A percentile compares a stretch with the other conserved stretches of the same genome.
These are phyloP conservation scores for Nadsonia starkeyi-henricii DNA, from an alignment of 1,139 yeast species.

Conservation along the genomic window DNA sequence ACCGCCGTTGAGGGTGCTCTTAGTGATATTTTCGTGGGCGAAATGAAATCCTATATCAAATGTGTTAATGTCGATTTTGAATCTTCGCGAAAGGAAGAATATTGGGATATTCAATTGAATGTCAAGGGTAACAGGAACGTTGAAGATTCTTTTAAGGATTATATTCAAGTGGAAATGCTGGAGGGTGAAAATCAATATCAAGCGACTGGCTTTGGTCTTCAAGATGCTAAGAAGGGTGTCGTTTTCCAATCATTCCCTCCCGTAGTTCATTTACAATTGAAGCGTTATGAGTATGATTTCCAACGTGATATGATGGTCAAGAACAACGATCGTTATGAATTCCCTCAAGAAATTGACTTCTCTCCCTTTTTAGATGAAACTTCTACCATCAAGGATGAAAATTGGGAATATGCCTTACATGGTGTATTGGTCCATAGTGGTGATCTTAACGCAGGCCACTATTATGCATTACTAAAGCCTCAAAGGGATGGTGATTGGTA, in stretches of 20 bases:
- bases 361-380: conserved; percentile 63
- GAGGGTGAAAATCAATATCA: conserved; percentile 94
- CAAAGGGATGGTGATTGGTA: conserved; percentile 61
- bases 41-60: conserved; percentile 87
- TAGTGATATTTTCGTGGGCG: conserved; percentile 82
- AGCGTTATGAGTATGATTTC: conserved; percentile 89
- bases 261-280: conserved; percentile 80
- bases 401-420: conserved; percentile 72
- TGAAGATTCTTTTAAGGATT: conserved; percentile 66
- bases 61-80: conserved; percentile 94
- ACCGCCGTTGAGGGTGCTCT: conserved; percentile 68
- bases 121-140: conserved; percentile 72
- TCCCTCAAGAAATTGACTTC: conserved; percentile 71
- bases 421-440: conserved; percentile 96
- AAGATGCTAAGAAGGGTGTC: conserved; percentile 95
- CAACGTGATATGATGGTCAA: conserved; percentile 80
- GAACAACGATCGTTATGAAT: conserved; percentile 85
- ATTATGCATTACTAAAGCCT: conserved; percentile 88
- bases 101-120: conserved; percentile 94
- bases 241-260: conserved; percentile 85
- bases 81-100: conserved; percentile 83
- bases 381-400: conserved; percentile 32
- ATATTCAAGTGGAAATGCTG: conserved; percentile 75
- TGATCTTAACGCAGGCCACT: conserved; percentile 90
- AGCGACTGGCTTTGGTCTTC: conserved; percentile 85